Base-by-base conservation (phyloP, 495 filamentous ascomycete species). In the Neurospora sp. region DNA sequence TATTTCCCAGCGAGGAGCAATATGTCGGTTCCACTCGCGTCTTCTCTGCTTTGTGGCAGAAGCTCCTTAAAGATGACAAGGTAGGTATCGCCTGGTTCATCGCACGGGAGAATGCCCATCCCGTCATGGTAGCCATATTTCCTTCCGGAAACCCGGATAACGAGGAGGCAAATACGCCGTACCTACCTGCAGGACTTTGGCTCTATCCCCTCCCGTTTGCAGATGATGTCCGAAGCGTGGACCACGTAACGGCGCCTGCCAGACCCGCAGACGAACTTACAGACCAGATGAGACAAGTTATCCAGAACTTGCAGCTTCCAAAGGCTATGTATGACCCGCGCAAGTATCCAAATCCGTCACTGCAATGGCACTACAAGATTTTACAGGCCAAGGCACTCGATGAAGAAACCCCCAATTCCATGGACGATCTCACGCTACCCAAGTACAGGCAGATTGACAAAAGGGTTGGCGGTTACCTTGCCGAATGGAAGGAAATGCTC, bases 281-380 rank as follows among this genome's bases (percentile, higher is more conserved):
- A 14, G 93, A 97, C 77, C 81, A 81, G 40, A 98, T 98, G 96
- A 85, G 92, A 20, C 84, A 84, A 10, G 86, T 97, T 8, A 84
- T 98, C 8, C 90, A 93, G 76, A 93, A 97, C 76, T 81, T 99
- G 12, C 94, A 98, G 76, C 89, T 99, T 12, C 96, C 96, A 0
- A 94, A 92, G 75, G 94, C 88, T 2, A 78, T 84, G 3, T 99
- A 97, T 77, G 90, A 94, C 72, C 94, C 95, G 17, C 80, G 83
- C 3, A 95, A 92, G 78, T 98, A 98, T 77, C 93, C 96, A 0
- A 99, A 99, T 75, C 96, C 96, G 74, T 88, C 91, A 1, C 87
- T 99, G 70, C 96, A 99, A 84, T 99, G 96, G 96, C 94, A 97
- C 81, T 99, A 98, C 82, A 91, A 90, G 65, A 95, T 98, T 53